phyloP scores from a whole-genome alignment of 2,329 filamentous ascomycete genomes.

The Colletotrichum trifolii region DNA sequence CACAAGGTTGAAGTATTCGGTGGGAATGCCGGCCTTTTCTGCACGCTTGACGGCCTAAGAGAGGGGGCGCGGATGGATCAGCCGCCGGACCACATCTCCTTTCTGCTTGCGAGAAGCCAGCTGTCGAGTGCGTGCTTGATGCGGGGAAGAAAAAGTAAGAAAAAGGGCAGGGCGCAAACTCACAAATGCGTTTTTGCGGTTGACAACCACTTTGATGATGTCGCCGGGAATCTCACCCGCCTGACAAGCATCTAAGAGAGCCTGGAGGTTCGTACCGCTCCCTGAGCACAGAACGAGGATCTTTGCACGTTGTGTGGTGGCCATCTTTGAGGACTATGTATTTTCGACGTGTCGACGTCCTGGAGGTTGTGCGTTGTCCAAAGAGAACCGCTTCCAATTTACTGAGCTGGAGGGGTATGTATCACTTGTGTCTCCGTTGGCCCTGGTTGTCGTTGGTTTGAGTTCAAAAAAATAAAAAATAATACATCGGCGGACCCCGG shows the following conservation, averaged over 20 bases:
- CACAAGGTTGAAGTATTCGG: constrained; percentile 84
- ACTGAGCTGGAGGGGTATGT: too few species aligned
- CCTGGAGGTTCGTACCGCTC: constrained; percentile 82
- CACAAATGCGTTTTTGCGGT: constrained; percentile 59
- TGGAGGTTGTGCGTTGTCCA: too few species aligned
- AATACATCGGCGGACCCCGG: too few species aligned
- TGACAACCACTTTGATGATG: constrained; percentile 60
- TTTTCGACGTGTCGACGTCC: too few species aligned
- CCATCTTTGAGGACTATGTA: too few species aligned
- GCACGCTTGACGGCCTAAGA: constrained; percentile 43
- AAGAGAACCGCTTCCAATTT: too few species aligned
- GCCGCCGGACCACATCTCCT: too few species aligned
- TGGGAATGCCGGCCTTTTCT: constrained; percentile 71
- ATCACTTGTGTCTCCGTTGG: too few species aligned
- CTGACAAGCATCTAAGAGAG: constrained; percentile 66
- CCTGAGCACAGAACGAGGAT: constrained; percentile 78
- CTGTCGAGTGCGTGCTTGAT: neutral
- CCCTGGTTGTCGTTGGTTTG: too few species aligned
- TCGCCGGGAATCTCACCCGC: constrained; percentile 51
- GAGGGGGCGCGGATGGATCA: too few species aligned
- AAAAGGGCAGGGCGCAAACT: constrained; percentile 59
- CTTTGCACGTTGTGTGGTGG: too few species aligned
- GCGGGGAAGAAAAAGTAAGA: neutral
- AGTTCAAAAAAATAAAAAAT: too few species aligned
- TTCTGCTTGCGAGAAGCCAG: neutral